Evolutionary conservation across 2,329 filamentous ascomycete species (phyloP), one percentile per base, ranked within the genome.

Genomic region (Botrytis cinerea): DNA sequence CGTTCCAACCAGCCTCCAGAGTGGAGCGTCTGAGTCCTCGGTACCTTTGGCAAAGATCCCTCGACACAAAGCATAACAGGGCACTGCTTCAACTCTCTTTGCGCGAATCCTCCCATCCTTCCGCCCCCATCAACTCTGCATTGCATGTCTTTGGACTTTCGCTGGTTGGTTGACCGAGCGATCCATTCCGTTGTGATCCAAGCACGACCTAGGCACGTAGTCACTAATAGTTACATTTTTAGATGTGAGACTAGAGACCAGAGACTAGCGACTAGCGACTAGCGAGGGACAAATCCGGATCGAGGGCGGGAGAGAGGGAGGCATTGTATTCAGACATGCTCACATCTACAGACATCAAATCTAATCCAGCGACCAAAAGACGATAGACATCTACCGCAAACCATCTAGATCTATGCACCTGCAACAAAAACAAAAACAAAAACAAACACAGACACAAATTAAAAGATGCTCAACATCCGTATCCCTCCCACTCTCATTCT

Each of bases 311-410:
- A 43, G 10, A 43, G 40, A 43, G 40, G 10, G 14, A 32, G 32
- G 32, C 4, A 32, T 32, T 32, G 32, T 32, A 32, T 32, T 32
- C 32, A 32, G 32, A 32, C 32, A 28, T 28, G 2, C 14, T 16
- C 51, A 28, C 18, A 54, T 54, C 51, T 51, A 51, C 1, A n/a
- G 0, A n/a, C 46, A 25, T n/a, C 22, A n/a, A 25, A 51, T 51
- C 4, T 18, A 6, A 14, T n/a, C 12, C 25, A 51, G 48, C 48
- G 14, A 6, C 25, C 2, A 8, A 6, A n/a, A 51, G 51, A 54
- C n/a, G 14, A 16, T n/a, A 10, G 18, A 28, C 0, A 54, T 28
- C 18, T 7, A 28, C 7, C 0, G 4, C 32, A 2, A 4, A 32
- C 32, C 7, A 38, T 38, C 35, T 38, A 38, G 4, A 38, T 38